A percentile compares a stretch with the other conserved stretches of the same genome.
These are phyloP conservation scores for Scleromitrula shiraiana DNA, from an alignment of 2,329 filamentous ascomycete species.

Conservation along the genomic window DNA sequence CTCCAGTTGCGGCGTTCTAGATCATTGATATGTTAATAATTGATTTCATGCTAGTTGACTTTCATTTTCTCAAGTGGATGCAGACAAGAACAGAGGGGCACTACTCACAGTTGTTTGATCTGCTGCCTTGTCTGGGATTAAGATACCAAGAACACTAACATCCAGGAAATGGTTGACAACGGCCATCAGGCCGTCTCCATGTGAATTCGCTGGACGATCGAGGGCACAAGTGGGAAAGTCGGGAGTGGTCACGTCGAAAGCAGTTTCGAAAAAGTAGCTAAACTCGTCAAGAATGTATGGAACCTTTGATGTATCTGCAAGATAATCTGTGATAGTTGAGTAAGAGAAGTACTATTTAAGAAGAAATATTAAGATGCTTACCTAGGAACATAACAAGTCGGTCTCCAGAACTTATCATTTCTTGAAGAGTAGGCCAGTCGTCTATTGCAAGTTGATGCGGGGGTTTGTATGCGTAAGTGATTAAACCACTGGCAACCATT, in stretches of 20 bases:
- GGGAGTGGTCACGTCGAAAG: conserved; percentile 45
- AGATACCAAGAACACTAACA: conserved; percentile 34
- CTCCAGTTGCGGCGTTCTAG: conserved; percentile 32
- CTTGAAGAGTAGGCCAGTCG: conserved; percentile 62
- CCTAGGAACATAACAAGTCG: conserved; percentile 67
- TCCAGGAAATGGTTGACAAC: conserved; percentile 60
- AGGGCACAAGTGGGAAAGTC: conserved; percentile 58
- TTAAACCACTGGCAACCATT: conserved; percentile 19
- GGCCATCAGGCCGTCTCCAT: conserved; percentile 40
- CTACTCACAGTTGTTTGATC: conserved; percentile 29
- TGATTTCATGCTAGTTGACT: background rate
- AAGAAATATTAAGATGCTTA: conserved; percentile 26
- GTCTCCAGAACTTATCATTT: conserved; percentile 53
- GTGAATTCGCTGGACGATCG: conserved; percentile 47
- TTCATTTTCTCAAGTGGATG: too few species aligned
- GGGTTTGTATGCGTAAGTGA: conserved; percentile 25
- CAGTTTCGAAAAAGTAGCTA: conserved; percentile 63
- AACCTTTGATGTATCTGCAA: conserved; percentile 40
- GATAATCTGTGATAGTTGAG: conserved; percentile 50
- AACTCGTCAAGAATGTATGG: conserved; percentile 59
- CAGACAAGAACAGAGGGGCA: background rate
- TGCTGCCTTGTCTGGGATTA: conserved; percentile 44
- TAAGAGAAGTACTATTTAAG: too few species aligned
- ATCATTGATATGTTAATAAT: background rate
- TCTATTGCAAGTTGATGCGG: conserved; percentile 32